A percentile compares a stretch with the other conserved stretches of the same genome.
Conservation (phyloP, 768 basidiomycete genomes). For the Panaeolus papilionaceus region DNA sequence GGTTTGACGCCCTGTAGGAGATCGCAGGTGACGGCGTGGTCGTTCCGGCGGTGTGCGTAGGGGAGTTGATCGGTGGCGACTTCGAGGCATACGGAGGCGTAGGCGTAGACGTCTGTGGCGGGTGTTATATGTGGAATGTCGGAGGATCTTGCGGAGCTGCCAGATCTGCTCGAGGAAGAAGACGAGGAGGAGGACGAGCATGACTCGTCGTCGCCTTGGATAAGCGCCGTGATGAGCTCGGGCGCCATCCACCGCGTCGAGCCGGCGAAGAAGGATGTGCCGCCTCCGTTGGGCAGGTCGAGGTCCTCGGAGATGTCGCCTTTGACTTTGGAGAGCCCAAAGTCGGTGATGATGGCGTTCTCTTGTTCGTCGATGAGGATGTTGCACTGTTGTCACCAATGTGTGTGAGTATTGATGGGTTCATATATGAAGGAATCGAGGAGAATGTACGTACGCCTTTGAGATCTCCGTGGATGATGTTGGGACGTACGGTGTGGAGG, state of each 20-base stretch:
- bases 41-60: constrained; percentile 58
- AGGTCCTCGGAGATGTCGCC: constrained; percentile 51
- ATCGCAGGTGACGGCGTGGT: constrained; percentile 61
- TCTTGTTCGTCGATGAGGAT: constrained; percentile 61
- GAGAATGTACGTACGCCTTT: constrained; percentile 53
- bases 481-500: constrained; percentile 59
- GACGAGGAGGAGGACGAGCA: not conserved
- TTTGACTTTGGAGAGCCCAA: constrained; percentile 63
- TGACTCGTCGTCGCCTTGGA: constrained; percentile 40
- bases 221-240: constrained; percentile 56
- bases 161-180: not conserved
- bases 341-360: constrained; percentile 62
- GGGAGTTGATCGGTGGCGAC: constrained; percentile 60
- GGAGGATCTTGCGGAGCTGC: not conserved
- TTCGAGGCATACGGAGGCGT: constrained; percentile 65
- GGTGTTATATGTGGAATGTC: constrained; percentile 51
- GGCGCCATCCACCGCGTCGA: constrained; percentile 65
- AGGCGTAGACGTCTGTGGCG: constrained; percentile 65
- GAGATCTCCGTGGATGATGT: constrained; percentile 65
- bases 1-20: constrained; percentile 59
- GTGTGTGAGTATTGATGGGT: not conserved
- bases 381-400: constrained; percentile 48
- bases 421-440: not conserved
- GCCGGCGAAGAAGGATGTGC: constrained; percentile 52
- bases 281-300: constrained; percentile 36